phyloP scores from a whole-genome alignment of 148 eudicot genomes.

The Salicornia ramosissima region DNA sequence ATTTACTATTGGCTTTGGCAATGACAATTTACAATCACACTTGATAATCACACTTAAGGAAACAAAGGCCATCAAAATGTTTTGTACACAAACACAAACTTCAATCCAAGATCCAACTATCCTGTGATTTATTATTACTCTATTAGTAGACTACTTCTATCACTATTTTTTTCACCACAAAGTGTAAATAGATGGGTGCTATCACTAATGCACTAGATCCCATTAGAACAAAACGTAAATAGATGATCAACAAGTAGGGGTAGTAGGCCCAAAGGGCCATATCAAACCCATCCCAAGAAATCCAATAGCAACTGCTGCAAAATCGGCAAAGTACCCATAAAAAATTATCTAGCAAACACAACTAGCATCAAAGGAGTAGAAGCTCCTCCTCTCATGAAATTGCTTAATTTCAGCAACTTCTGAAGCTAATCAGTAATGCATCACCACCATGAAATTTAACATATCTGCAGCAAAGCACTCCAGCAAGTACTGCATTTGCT shows the following conservation, averaged over 20 bases:
- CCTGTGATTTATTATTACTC: too few relatives aligned
- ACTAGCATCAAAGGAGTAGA: neutral
- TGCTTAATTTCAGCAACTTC: constrained; percentile 1
- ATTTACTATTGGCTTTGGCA: too few relatives aligned
- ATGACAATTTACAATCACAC: too few relatives aligned
- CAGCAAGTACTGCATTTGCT: constrained; percentile 1
- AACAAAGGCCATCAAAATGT: too few relatives aligned
- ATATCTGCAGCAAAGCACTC: neutral
- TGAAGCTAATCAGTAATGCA: neutral
- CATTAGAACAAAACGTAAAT: too few relatives aligned
- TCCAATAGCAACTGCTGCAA: neutral
- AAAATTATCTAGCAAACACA: neutral
- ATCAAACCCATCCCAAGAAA: neutral
- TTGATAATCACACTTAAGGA: too few relatives aligned
- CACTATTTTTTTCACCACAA: too few relatives aligned
- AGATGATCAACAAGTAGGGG: neutral
- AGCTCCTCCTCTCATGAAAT: neutral
- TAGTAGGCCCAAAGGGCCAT: neutral
- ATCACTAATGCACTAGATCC: too few relatives aligned
- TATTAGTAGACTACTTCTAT: too few relatives aligned
- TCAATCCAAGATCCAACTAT: too few relatives aligned
- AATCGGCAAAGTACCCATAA: neutral
- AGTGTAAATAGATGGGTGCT: too few relatives aligned
- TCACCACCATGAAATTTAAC: neutral
- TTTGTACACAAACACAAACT: too few relatives aligned